Conservation (phyloP, 2,329 filamentous ascomycete species). For the Fusarium robinianum region DNA sequence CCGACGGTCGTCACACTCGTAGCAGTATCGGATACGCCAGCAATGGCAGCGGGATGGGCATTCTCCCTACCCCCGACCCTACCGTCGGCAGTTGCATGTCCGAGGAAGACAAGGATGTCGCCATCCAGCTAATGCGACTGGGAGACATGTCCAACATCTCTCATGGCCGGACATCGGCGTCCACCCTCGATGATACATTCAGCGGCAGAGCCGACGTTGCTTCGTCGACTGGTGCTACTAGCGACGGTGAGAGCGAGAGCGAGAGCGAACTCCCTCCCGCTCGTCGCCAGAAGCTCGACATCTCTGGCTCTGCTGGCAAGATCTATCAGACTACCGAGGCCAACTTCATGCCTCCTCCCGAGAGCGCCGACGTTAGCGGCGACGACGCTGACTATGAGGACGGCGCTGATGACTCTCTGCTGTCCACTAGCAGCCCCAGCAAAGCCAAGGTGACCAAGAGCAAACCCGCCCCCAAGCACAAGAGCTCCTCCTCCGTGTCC, state of each 20-base stretch:
- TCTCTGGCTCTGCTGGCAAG: constrained; percentile 48
- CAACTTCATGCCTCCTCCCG: constrained; percentile 57
- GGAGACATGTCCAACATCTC: constrained; percentile 94
- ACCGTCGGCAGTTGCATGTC: constrained; percentile 97
- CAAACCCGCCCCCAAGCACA: constrained; percentile 48
- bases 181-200: constrained; percentile 90
- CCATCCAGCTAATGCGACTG: constrained; percentile 93
- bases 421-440: constrained; percentile 46
- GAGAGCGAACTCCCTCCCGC: constrained; percentile 63
- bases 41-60: constrained; percentile 50
- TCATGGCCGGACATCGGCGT: constrained; percentile 89
- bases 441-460: constrained; percentile 49
- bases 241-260: constrained; percentile 72
- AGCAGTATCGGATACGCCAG: constrained; percentile 62
- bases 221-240: constrained; percentile 84
- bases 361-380: constrained; percentile 47
- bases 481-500: constrained; percentile 39
- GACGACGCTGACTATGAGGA: constrained; percentile 44
- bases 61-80: constrained; percentile 93
- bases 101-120: constrained; percentile 91
- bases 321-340: constrained; percentile 58
- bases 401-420: constrained; percentile 42
- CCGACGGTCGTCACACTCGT: constrained; percentile 68
- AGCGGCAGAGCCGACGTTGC: constrained; percentile 85
- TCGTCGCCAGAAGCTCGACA: constrained; percentile 61